A percentile compares a stretch with the other conserved stretches of the same genome.
These are phyloP conservation scores for Halophytophthora polymorphica DNA, from an alignment of 352 stramenopile genomes.

Conservation along the genomic window DNA sequence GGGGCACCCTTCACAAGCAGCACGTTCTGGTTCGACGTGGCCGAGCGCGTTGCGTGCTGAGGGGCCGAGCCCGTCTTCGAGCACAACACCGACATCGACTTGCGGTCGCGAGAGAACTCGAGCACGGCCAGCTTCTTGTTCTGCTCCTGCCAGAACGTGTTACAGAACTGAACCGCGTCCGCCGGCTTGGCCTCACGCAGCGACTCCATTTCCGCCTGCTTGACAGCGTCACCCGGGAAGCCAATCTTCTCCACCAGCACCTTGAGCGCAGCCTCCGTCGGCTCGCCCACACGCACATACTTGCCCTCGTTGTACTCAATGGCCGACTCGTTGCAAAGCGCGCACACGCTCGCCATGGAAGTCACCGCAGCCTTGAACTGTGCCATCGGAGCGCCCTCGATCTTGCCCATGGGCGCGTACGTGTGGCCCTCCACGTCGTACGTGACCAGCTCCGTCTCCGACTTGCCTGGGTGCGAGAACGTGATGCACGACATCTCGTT, in stretches of 20 bases:
- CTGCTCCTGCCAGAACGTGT: constrained; percentile 71
- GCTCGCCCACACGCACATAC: constrained; percentile 92
- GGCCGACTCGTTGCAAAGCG: constrained; percentile 97
- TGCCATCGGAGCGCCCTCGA: constrained; percentile 42
- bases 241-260: constrained; percentile 95
- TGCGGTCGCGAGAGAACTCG: constrained; percentile 96
- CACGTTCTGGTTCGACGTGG: constrained; percentile 82
- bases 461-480: constrained; percentile 64
- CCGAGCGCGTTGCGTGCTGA: constrained; percentile 58
- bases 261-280: constrained; percentile 96
- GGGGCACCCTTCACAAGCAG: constrained; percentile 98
- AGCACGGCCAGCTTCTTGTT: constrained; percentile 93
- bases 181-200: constrained; percentile 57
- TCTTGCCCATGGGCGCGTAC: constrained; percentile 88
- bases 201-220: constrained; percentile 60
- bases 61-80: constrained; percentile 34
- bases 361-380: constrained; percentile 73
- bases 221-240: constrained; percentile 59
- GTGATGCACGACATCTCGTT: constrained; percentile 96
- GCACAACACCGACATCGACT: constrained; percentile 97
- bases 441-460: constrained; percentile 78
- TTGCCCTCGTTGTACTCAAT: constrained; percentile 88
- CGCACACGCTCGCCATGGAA: constrained; percentile 88
- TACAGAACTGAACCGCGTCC: constrained; percentile 81
- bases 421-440: constrained; percentile 93